Base-by-base conservation (phyloP, 495 filamentous ascomycete genomes). In the Xylaria curta region DNA sequence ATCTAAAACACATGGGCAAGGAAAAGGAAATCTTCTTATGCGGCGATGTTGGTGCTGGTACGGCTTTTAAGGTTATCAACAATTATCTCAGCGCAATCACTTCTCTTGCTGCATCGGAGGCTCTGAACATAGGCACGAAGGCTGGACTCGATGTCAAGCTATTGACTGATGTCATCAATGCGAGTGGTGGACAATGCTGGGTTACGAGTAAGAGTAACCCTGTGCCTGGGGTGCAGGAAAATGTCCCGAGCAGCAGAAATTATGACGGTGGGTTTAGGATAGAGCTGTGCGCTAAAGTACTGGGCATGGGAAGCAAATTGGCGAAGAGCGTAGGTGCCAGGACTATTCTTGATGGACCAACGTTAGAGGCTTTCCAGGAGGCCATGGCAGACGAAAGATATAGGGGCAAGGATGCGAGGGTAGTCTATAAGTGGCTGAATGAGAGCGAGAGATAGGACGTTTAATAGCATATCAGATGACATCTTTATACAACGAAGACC, bases 61-160 rank as follows among this genome's bases (percentile, higher is more conserved):
- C 81, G 0, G 78, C 78, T 8, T 81, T 81, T 60, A 84, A 84
- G 74, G 80, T 84, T 40, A 79, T 78, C 63, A 84, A 82, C 69
- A 84, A 84, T 72, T 84, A 84, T 75, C 78, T 82, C 62, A 75
- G 71, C 42, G 78, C 81, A 17, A 81, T 80, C 38, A 82, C 81
- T 12, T 78, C 78, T n/a, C 79, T 84, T 21, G 81, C 81, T 4
- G 81, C 77, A 0, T 78, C 79, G 19, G 80, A 84, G 71, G 81
- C 81, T n/a, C 65, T 84, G 2, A 81, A 80, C 40, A 82, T 82
- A 28, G 82, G 82, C 42, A 76, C 82, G 58, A 79, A 78, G 58
- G 76, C 78, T 46, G 81, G 82, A 19, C 62, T 84, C n/a, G 81
- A 84, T 59, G 78, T 78, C 3, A 75, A 77, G 69, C 49, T 79